Conservation (phyloP, 345 rosid genomes). For the Mallotus nudiflorus region DNA sequence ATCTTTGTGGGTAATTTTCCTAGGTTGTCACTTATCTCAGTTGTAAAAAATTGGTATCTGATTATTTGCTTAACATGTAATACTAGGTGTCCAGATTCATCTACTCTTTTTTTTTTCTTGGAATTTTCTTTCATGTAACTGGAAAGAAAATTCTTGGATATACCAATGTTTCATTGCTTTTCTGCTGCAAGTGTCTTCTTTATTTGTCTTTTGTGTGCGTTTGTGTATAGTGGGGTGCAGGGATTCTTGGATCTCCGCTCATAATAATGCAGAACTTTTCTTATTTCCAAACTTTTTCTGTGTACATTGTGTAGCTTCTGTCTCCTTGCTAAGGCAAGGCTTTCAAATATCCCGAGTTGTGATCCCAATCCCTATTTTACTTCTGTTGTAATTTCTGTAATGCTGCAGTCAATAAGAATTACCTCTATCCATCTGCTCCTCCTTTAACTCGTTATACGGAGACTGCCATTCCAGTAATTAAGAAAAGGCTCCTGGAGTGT, state of each 20-base stretch:
- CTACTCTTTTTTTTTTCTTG: background rate
- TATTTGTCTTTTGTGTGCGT: background rate
- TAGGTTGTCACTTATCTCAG: background rate
- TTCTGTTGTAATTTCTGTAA: too few relatives aligned
- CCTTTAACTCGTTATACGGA: constrained; percentile 76
- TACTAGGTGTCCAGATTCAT: background rate
- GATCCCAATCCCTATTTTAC: background rate
- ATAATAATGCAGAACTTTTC: background rate
- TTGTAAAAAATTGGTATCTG: background rate
- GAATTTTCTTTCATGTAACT: too few relatives aligned
- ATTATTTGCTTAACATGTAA: background rate
- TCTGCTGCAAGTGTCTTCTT: background rate
- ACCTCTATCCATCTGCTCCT: constrained; percentile 77
- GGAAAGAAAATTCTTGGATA: background rate
- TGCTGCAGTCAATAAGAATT: constrained; percentile 72
- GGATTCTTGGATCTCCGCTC: background rate
- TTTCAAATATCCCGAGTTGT: background rate
- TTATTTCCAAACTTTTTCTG: background rate
- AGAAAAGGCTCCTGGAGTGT: constrained; percentile 14
- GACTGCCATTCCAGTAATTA: constrained; percentile 15
- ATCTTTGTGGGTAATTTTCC: background rate
- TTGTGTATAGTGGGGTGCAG: background rate
- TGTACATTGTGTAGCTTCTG: background rate
- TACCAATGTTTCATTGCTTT: background rate
- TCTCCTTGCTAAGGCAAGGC: background rate